Conservation (phyloP, 2,329 filamentous ascomycete species). For the Alternaria sp. region DNA sequence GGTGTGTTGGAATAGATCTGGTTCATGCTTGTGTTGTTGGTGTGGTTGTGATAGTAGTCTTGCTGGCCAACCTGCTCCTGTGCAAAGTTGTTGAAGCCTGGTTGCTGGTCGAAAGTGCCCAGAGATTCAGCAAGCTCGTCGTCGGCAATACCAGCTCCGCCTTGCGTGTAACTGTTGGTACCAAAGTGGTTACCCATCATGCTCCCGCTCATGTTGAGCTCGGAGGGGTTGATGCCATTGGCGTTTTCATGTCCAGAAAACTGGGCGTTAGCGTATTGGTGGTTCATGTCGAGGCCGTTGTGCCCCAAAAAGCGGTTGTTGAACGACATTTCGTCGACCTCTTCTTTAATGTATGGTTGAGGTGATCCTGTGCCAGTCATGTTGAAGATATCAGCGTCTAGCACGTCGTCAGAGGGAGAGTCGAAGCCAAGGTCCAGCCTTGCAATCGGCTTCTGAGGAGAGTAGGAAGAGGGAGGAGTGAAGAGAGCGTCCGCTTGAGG, state of each 20-base stretch:
- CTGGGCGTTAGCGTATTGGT: slow-evolving; percentile 58
- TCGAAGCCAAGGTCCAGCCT: slow-evolving; percentile 51
- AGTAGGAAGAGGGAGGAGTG: slow-evolving; percentile 53
- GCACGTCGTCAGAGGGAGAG: slow-evolving; percentile 51
- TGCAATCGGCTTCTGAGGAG: slow-evolving; percentile 49
- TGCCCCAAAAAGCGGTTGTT: slow-evolving; percentile 60
- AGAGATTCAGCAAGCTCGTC: slow-evolving; percentile 84
- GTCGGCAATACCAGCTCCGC: slow-evolving; percentile 81
- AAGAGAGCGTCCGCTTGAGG: slow-evolving; percentile 54
- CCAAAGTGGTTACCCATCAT: slow-evolving; percentile 65
- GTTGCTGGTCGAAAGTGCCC: slow-evolving; percentile 59
- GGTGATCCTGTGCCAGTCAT: slow-evolving; percentile 65
- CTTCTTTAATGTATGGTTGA: slow-evolving; percentile 72
- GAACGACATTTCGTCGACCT: slow-evolving; percentile 70
- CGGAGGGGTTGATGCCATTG: slow-evolving; percentile 78
- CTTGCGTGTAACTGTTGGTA: slow-evolving; percentile 75
- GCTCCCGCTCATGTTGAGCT: slow-evolving; percentile 75
- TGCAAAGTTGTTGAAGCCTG: slow-evolving; percentile 59
- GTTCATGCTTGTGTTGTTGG: slow-evolving; percentile 70
- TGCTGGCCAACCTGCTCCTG: slow-evolving; percentile 65
- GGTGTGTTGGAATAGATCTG: slow-evolving; percentile 86
- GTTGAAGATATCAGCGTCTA: slow-evolving; percentile 55
- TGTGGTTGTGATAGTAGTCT: slow-evolving; percentile 58
- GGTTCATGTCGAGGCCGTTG: slow-evolving; percentile 60
- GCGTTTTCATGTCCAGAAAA: slow-evolving; percentile 54